Percentiles rank a stretch among this genome's conserved stretches.
phyloP scores from a whole-genome alignment of 306 rosid genomes.

The Clitoria ternatea region DNA sequence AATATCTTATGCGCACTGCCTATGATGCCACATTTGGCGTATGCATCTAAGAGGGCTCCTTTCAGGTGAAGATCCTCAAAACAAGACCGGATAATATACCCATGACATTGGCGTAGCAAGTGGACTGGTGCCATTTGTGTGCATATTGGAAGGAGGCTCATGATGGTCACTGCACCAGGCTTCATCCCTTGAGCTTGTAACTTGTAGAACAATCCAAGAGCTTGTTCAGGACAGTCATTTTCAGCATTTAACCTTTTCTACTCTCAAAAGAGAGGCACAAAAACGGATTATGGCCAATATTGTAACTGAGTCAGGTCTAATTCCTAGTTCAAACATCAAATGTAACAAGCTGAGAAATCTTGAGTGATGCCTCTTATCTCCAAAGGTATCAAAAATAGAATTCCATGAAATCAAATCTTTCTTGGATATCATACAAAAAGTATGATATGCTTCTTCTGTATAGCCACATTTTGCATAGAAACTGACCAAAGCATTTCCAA shows the following conservation, averaged over 20 bases:
- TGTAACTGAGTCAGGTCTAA: conserved; percentile 60
- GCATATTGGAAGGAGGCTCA: conserved; percentile 76
- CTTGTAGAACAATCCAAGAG: conserved; percentile 44
- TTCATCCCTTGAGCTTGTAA: conserved; percentile 71
- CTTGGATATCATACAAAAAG: conserved; percentile 46
- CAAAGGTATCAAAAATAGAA: conserved; percentile 67
- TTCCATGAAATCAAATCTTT: conserved; percentile 97
- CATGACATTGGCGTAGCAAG: conserved; percentile 69
- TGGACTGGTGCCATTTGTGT: conserved; percentile 66
- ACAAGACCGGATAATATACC: conserved; percentile 61
- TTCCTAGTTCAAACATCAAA: conserved; percentile 49
- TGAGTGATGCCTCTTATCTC: conserved; percentile 37
- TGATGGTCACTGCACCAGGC: conserved; percentile 71
- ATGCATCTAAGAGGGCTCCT: conserved; percentile 75
- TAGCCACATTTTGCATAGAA: conserved; percentile 67
- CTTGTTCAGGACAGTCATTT: conserved; percentile 62
- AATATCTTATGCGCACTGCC: conserved; percentile 56
- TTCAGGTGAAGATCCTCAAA: conserved; percentile 54
- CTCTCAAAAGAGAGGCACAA: conserved; percentile 43
- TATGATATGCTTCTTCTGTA: conserved; percentile 43
- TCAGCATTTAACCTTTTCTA: conserved; percentile 67
- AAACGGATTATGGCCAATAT: conserved; percentile 54
- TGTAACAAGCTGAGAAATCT: conserved; percentile 49
- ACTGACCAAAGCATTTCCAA: conserved; percentile 73
- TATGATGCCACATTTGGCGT: conserved; percentile 77